Conservation (phyloP, 2,329 filamentous ascomycete genomes). For the Chlorencoelia australis region DNA sequence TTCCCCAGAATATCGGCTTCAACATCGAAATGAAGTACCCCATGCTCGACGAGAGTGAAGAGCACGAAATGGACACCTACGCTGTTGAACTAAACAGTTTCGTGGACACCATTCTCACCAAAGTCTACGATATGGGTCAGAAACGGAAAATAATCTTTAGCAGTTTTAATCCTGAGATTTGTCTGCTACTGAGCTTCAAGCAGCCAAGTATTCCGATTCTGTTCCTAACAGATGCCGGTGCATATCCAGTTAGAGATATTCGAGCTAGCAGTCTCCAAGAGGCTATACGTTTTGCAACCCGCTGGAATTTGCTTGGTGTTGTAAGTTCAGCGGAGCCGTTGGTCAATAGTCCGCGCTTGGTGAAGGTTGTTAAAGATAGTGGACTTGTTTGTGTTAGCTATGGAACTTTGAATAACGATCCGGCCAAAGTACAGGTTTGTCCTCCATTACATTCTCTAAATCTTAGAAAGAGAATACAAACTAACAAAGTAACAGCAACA, state of each 20-base stretch:
- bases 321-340: constrained; percentile 83
- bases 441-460: too few species aligned
- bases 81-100: constrained; percentile 94
- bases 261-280: constrained; percentile 87
- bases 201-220: constrained; percentile 93
- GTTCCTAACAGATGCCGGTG: constrained; percentile 85
- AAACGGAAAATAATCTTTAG: constrained; percentile 93
- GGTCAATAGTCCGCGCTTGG: constrained; percentile 77
- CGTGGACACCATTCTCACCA: constrained; percentile 82
- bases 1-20: constrained; percentile 79
- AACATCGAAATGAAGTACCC: constrained; percentile 99
- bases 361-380: constrained; percentile 87
- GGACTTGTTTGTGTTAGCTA: constrained; percentile 94
- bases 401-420: constrained; percentile 81
- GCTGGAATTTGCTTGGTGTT: constrained; percentile 91
- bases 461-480: not conserved
- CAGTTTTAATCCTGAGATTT: constrained; percentile 95
- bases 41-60: constrained; percentile 91
- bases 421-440: constrained; percentile 72
- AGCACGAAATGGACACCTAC: constrained; percentile 94
- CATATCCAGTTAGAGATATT: constrained; percentile 73
- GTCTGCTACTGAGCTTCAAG: constrained; percentile 88
- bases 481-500: constrained; percentile 38
- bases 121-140: constrained; percentile 77
- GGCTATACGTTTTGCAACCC: constrained; percentile 83